These are phyloP conservation scores for Caryopteris hybrid DNA, from an alignment of 305 asterid species.

Conservation along the genomic window DNA sequence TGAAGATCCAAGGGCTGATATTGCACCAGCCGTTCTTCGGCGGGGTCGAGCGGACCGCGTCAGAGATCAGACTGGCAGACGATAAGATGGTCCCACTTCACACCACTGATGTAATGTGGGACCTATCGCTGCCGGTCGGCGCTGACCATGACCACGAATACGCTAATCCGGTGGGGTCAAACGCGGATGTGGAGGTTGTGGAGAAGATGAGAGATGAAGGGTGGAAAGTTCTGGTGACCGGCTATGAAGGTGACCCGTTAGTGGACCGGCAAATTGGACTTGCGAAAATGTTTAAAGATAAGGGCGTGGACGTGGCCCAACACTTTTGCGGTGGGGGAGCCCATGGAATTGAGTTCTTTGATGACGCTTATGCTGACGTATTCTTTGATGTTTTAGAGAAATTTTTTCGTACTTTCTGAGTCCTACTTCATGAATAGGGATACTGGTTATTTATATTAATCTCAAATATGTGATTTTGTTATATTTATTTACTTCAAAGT, in stretches of 20 bases:
- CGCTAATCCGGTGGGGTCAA: conserved; percentile 12
- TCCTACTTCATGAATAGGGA: too few relatives aligned
- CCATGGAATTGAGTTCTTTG: conserved; percentile 28
- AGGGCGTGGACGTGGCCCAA: conserved; percentile 15
- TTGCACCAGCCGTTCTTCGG: conserved; percentile 48
- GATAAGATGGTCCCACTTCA: conserved; percentile 24
- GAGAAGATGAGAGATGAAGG: conserved; percentile 2
- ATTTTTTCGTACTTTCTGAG: background rate
- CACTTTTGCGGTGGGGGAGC: conserved; percentile 9
- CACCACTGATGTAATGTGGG: conserved; percentile 29
- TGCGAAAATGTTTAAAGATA: conserved; percentile 17
- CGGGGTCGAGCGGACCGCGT: conserved; percentile 34
- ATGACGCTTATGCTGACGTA: conserved; percentile 12
- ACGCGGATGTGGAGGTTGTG: background rate
- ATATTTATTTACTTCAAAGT: too few relatives aligned
- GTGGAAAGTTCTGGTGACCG: conserved; percentile 26
- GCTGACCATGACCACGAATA: conserved; percentile 34
- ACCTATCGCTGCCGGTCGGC: conserved; percentile 21
- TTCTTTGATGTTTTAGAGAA: conserved; percentile 6
- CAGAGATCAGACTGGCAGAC: conserved; percentile 27
- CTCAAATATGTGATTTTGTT: too few relatives aligned
- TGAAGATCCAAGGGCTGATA: conserved; percentile 44
- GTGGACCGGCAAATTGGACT: conserved; percentile 24
- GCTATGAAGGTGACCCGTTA: conserved; percentile 26
- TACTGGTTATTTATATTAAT: too few relatives aligned